Base-by-base conservation (phyloP, 371 early-diverging fungal genomes). In the Nematocida homosporus region DNA sequence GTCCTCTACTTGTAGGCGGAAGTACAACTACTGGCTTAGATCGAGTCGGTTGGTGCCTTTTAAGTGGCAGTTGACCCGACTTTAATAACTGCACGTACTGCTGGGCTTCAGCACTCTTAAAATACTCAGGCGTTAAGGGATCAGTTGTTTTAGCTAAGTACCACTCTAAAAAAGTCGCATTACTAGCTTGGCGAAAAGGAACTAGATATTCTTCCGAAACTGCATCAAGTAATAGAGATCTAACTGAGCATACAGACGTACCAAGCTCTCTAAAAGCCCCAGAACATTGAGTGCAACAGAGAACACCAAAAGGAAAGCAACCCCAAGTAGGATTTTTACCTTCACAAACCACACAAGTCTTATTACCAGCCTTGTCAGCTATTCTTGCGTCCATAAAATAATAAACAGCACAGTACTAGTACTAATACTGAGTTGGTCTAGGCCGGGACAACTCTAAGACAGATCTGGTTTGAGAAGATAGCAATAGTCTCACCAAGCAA, bases 291-390 rank as follows among this genome's bases (percentile, higher is more conserved):
- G 75, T 72, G 40, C 75, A 72, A 8, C 48, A 51, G 5, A 72
- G 75, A 8, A 72, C 35, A 18, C 42, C 75, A 47, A 44, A 72
- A 8, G 75, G 75, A 13, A 42, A 35, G 34, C 75, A 72, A 16
- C 75, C 75, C 75, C 75, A 72, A 1, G 69, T 72, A 13, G 75
- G 75, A 35, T 72, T 72, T 50, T 50, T 72, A 5, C 52, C 52
- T 8, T 59, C 57, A 55, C 75, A 72, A 10, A 72, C 16, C 5
- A 63, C 30, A 38, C 75, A 72, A 32, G 65, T 20, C 35, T 60
- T 72, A 61, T 72, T 72, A 30, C 75, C 75, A 5, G 47, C 30
- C 47, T 61, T 72, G 40, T 72, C 63, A 40, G 42, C 42, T 56
- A 72, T 30, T 2, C 25, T 8, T 23, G 51, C 61, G 32, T 72